Base-by-base conservation (phyloP, 2,329 filamentous ascomycete genomes). In the Talaromyces sp. region DNA sequence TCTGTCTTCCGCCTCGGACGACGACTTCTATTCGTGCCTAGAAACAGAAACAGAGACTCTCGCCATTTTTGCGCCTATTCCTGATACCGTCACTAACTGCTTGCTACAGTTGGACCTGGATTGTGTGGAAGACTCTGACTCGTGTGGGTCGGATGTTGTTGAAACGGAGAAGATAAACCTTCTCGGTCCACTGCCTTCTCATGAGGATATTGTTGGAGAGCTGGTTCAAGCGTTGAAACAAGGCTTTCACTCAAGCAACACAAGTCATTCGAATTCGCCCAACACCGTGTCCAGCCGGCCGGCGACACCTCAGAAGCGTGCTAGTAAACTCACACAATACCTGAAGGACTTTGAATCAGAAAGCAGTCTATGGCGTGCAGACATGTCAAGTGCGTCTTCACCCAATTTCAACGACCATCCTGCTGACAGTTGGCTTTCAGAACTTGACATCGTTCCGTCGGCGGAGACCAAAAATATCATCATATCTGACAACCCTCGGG, bases 301-400 rank as follows among this genome's bases (percentile, higher is more conserved):
- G 4, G 9, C 10, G 16, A 20, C n/a, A 11, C 10, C 17, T 20
- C 36, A 20, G 8, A 19, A 27, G 24, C 24, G 24, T 9, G 24
- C 24, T 27, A 9, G 24, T 24, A 27, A 42, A 14, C 19, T 20
- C 13, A 17, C 22, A 4, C 24, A 22, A 2, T 14, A n/a, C n/a
- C 40, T 42, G 40, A 42, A 27, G 1, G 20, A 35, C 10, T 46
- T 14, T 24, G 43, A 46, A 4, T 46, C 43, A 27, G 16, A 17
- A 19, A 36, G 11, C 1, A 36, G 32, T 46, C 32, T 46, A 14
- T 46, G 43, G 43, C 43, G 19, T 19, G 43, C 43, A 36, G 33
- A 36, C 10, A 46, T 46, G 43, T 46, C 43, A 9, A 46, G 43
- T 46, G 43, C 20, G 43, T 46, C 43, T n/a, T 46, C 43, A 8